These are phyloP conservation scores for Henckelia pumila DNA, from an alignment of 257 asterid species.

Conservation along the genomic window DNA sequence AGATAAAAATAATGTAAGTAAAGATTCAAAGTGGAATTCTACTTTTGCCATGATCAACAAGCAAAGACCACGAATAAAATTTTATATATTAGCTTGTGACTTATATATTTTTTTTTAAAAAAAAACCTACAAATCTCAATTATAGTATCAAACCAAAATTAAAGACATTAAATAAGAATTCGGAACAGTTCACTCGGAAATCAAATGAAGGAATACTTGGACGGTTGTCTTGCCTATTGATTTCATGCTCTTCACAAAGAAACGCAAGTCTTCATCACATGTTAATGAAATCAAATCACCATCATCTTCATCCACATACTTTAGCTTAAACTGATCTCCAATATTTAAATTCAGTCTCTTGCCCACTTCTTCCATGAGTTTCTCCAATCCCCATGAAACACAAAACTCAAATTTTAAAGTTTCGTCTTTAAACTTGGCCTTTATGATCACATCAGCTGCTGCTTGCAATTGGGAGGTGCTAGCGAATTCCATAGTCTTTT, in stretches of 20 bases:
- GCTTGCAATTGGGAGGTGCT: too few relatives aligned
- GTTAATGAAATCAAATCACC: not conserved
- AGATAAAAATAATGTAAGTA: too few relatives aligned
- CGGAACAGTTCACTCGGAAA: too few relatives aligned
- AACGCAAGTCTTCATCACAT: not conserved
- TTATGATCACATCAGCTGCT: not conserved
- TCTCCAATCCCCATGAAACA: not conserved
- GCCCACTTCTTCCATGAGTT: not conserved
- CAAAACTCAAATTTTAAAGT: not conserved
- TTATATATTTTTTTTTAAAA: too few relatives aligned
- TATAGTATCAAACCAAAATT: too few relatives aligned
- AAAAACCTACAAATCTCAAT: too few relatives aligned
- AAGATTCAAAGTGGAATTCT: too few relatives aligned
- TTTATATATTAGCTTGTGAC: too few relatives aligned
- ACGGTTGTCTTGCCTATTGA: not conserved
- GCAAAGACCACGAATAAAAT: too few relatives aligned
- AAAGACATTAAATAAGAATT: too few relatives aligned
- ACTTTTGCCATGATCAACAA: too few relatives aligned
- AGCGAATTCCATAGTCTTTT: too few relatives aligned
- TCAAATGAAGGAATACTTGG: not conserved
- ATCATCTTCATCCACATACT: not conserved
- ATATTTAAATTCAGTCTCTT: conserved; percentile 6
- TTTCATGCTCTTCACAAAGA: not conserved
- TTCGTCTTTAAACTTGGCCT: not conserved
- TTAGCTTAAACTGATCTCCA: not conserved